These are phyloP conservation scores for Moesziomyces antarcticus DNA, from an alignment of 1,284 basidiomycete genomes.

Conservation along the genomic window DNA sequence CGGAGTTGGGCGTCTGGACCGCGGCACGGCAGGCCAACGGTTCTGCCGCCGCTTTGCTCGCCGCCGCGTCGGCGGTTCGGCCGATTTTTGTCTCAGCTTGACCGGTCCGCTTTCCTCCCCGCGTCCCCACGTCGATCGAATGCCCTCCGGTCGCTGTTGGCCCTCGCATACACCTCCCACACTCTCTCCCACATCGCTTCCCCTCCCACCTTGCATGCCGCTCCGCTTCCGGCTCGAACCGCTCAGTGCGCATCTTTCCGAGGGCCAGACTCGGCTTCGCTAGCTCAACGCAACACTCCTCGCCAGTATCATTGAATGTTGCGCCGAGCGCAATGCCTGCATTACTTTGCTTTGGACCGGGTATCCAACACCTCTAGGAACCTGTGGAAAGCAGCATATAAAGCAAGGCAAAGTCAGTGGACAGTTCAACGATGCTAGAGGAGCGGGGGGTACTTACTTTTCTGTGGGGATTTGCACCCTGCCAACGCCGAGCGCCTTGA, in stretches of 20 bases:
- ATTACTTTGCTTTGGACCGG: constrained; percentile 35
- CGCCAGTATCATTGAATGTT: too few relatives aligned
- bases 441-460: constrained; percentile 26
- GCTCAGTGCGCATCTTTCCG: too few relatives aligned
- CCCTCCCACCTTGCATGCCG: background rate
- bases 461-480: constrained; percentile 60
- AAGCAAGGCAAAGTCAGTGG: background rate
- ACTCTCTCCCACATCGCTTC: background rate
- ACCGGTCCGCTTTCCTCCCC: background rate
- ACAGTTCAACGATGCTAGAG: background rate
- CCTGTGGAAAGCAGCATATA: constrained; percentile 3
- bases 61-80: background rate
- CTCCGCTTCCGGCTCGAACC: background rate
- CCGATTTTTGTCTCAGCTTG: background rate
- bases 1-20: background rate
- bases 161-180: background rate
- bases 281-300: too few relatives aligned
- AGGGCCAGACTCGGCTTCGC: too few relatives aligned
- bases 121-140: background rate
- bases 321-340: too few relatives aligned
- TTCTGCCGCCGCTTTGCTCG: background rate
- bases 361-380: constrained; percentile 43
- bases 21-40: too few relatives aligned
- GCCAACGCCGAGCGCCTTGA: constrained; percentile 61
- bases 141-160: too few relatives aligned